These are phyloP conservation scores for Polytrichum formosum DNA, from an alignment of 225 moss, liverwort and hornwort species.

Conservation along the genomic window DNA sequence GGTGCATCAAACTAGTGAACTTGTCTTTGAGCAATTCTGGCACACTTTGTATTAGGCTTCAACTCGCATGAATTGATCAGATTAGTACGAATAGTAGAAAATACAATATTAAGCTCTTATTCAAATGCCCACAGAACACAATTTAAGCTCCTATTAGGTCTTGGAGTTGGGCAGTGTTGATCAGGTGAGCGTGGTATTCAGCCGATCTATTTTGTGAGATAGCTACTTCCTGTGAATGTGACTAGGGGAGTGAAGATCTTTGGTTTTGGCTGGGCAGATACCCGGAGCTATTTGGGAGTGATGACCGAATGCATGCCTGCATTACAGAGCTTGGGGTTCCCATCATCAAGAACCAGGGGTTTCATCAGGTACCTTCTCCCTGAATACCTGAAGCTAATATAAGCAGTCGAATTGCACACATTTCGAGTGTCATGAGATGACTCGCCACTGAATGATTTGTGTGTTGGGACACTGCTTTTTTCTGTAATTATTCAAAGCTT, in stretches of 20 bases:
- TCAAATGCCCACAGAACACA: neutral
- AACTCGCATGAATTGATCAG: neutral
- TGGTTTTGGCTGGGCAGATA: constrained; percentile 25
- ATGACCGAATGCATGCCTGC: constrained; percentile 61
- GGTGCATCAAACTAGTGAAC: too few species aligned
- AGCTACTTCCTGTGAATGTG: too few species aligned
- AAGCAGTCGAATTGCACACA: too few species aligned
- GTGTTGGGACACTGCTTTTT: too few species aligned
- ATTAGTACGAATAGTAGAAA: too few species aligned
- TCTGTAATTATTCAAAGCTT: too few species aligned
- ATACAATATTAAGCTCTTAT: neutral
- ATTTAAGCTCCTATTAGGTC: neutral
- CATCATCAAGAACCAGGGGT: constrained; percentile 44
- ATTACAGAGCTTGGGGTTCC: constrained; percentile 63
- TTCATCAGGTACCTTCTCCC: constrained; percentile 37
- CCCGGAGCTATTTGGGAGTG: constrained; percentile 54
- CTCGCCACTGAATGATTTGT: too few species aligned
- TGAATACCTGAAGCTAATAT: too few species aligned
- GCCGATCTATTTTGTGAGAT: neutral
- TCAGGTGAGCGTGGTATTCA: too few species aligned
- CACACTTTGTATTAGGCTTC: neutral
- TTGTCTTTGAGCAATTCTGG: too few species aligned
- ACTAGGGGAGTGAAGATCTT: neutral
- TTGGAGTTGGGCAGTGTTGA: neutral
- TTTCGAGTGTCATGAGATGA: too few species aligned